These are phyloP conservation scores for Heritiera fomes DNA, from an alignment of 345 rosid genomes.

Conservation along the genomic window DNA sequence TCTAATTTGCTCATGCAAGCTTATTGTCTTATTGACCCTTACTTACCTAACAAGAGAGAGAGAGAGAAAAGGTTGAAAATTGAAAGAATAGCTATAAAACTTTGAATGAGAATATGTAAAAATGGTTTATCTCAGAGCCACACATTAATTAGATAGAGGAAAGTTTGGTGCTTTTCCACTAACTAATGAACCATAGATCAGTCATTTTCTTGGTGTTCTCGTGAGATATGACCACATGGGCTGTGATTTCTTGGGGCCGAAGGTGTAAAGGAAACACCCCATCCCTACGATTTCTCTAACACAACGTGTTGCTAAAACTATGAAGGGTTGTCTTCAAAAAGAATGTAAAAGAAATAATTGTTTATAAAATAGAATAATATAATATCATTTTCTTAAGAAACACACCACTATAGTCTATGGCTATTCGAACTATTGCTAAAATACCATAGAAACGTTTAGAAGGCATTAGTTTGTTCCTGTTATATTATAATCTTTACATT, in stretches of 20 bases:
- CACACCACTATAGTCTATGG: not conserved
- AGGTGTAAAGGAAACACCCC: constrained; percentile 16
- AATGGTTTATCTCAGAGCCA: constrained; percentile 14
- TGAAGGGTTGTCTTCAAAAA: not conserved
- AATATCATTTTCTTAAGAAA: not conserved
- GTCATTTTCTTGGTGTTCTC: constrained; percentile 25
- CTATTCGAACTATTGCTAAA: too few species aligned
- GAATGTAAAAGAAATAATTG: not conserved
- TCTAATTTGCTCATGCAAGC: constrained; percentile 3
- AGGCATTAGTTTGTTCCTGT: too few species aligned
- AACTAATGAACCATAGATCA: constrained; percentile 9
- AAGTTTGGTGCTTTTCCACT: constrained; percentile 47
- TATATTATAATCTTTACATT: too few species aligned
- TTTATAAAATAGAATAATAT: too few species aligned
- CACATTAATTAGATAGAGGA: not conserved
- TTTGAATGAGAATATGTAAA: constrained; percentile 15
- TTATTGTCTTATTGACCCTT: not conserved
- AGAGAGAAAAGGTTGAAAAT: constrained; percentile 1
- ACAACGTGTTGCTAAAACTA: not conserved
- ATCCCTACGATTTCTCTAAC: constrained; percentile 5
- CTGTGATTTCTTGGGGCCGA: constrained; percentile 7
- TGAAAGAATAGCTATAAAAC: constrained; percentile 15
- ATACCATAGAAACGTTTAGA: too few species aligned
- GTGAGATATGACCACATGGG: constrained; percentile 12
- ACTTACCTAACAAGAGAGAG: not conserved